Base-by-base conservation (phyloP, 2,329 filamentous ascomycete species). In the Monilinia laxa region DNA sequence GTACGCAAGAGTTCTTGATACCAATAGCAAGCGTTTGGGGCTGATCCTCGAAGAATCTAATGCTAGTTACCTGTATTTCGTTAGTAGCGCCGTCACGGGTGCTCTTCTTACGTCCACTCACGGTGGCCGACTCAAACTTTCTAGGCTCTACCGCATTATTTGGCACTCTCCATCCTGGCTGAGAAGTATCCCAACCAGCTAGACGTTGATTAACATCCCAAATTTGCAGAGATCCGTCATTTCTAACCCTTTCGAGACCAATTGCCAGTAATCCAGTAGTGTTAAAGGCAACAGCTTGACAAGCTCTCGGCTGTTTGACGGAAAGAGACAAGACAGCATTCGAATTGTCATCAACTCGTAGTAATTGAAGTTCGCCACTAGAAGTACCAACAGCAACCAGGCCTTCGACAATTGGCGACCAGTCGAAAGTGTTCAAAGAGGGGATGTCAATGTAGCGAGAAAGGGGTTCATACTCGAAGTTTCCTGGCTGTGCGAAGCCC, bases 231-330 rank as follows among this genome's bases (percentile, higher is more conserved):
- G 90, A 93, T 70, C 90, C 86, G 75, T 95, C 92, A 77, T 91
- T 93, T 42, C 92, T 85, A 31, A 93, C 91, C 72, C 90, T 85
- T 73, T 95, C 92, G 62, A 95, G 81, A 1, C 90, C 92, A 38
- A 93, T 90, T 12, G 91, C 92, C 62, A 96, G 80, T 66, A 90
- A 82, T 23, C 90, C 89, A 6, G 82, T 83, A 4, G 85, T 87
- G 74, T 88, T 94, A 79, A 95, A 93, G 4, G 91, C 88, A 52
- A 95, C 90, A 0, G 91, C 90, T 73, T 94, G 92, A 73, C 90
- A 94, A 54, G 89, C 89, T 55, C 92, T 85, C 64, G 90, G 86
- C 76, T 92, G 87, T 76, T 91, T 92, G 57, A 93, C 84, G 25
- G 86, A 85, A 68, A 93, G 86, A 60, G 90, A 86, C 59, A 86